Conservation (phyloP, 352 stramenopile genomes). For the Phytopythium ostracodes region DNA sequence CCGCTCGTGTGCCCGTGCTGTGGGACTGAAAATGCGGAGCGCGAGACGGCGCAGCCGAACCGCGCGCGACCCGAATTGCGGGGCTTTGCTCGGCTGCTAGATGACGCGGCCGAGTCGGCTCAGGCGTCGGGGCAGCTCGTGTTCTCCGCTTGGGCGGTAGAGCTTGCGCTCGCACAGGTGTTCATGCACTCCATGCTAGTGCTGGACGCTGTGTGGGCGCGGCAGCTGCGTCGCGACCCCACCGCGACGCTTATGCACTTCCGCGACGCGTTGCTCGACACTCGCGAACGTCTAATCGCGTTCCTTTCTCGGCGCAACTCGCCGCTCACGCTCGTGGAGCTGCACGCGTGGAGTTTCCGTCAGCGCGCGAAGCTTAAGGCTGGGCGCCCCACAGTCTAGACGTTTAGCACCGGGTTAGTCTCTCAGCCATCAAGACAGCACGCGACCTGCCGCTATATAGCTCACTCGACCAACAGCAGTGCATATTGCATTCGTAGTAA, state of each 20-base stretch:
- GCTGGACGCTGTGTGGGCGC: constrained; percentile 54
- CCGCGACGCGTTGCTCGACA: constrained; percentile 50
- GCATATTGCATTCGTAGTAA: too few relatives aligned
- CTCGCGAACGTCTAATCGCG: constrained; percentile 33
- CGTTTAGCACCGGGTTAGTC: neutral
- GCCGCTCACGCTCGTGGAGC: constrained; percentile 40
- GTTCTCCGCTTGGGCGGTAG: constrained; percentile 31
- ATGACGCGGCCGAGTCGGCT: constrained; percentile 35
- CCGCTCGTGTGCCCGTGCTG: constrained; percentile 65
- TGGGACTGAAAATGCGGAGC: constrained; percentile 59
- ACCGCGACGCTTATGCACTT: constrained; percentile 62
- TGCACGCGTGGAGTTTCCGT: constrained; percentile 42
- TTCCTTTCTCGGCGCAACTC: constrained; percentile 47
- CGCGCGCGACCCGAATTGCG: constrained; percentile 47
- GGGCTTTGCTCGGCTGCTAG: constrained; percentile 44
- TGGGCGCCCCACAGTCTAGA: neutral
- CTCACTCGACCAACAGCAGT: too few relatives aligned
- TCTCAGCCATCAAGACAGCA: neutral
- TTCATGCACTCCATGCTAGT: constrained; percentile 62
- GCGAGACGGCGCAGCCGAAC: constrained; percentile 47
- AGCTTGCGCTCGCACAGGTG: constrained; percentile 51
- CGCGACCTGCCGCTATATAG: neutral
- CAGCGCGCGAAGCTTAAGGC: constrained; percentile 20
- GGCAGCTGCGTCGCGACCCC: constrained; percentile 41
- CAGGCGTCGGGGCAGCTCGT: constrained; percentile 34